Conservation (phyloP, 2,329 filamentous ascomycete genomes). For the Trichoderma aggressivum region DNA sequence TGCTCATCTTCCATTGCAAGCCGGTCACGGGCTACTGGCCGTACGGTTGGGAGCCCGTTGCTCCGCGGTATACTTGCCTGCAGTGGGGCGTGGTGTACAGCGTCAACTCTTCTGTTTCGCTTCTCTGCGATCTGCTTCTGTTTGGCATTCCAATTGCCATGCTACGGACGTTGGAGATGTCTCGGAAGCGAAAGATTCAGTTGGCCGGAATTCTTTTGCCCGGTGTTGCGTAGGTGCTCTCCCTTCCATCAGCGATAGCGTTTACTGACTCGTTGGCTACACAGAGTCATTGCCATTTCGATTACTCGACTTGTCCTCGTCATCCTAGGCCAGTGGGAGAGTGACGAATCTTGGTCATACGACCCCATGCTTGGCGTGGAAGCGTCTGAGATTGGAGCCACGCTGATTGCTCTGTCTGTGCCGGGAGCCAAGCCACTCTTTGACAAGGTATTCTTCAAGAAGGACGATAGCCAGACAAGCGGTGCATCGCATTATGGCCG, state of each 20-base stretch:
- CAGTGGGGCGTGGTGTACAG: slow-evolving; percentile 51
- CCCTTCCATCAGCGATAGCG: too few species aligned
- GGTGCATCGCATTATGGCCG: slow-evolving; percentile 26
- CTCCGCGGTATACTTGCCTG: slow-evolving; percentile 42
- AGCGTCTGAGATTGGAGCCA: slow-evolving; percentile 48
- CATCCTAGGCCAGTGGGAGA: slow-evolving; percentile 44
- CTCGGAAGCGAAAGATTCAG: slow-evolving; percentile 43
- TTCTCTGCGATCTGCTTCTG: slow-evolving; percentile 48
- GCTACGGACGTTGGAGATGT: slow-evolving; percentile 44
- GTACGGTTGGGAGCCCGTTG: slow-evolving; percentile 45
- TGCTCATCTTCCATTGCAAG: slow-evolving; percentile 50
- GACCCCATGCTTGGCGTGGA: slow-evolving; percentile 49
- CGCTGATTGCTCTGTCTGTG: slow-evolving; percentile 48
- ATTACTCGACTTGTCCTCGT: slow-evolving; percentile 46
- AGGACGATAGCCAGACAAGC: slow-evolving; percentile 23
- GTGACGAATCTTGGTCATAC: slow-evolving; percentile 50
- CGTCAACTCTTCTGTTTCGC: slow-evolving; percentile 47
- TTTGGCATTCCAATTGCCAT: slow-evolving; percentile 50
- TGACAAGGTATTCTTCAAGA: slow-evolving; percentile 33
- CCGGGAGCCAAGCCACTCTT: slow-evolving; percentile 49
- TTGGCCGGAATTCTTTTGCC: slow-evolving; percentile 47
- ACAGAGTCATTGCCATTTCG: slow-evolving; percentile 50
- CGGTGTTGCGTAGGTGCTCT: slow-evolving; percentile 42
- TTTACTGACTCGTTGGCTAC: background rate
- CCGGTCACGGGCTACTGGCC: slow-evolving; percentile 52